Conservation (phyloP, 768 basidiomycete species). For the Boletus tomentosulus region DNA sequence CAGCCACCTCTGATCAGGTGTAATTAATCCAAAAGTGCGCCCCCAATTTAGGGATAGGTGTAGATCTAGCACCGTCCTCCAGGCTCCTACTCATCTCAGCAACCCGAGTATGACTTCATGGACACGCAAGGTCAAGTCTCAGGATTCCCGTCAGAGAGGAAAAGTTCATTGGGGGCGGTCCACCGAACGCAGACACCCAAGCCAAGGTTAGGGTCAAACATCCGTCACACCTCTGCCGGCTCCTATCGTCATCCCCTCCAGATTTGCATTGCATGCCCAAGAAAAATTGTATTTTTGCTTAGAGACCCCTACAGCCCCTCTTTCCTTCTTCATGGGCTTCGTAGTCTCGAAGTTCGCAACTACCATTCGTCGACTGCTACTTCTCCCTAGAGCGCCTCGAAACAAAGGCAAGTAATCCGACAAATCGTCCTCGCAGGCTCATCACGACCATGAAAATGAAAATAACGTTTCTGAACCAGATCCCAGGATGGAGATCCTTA, state of each 20-base stretch:
- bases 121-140: background rate
- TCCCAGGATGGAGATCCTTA: conserved; percentile 1
- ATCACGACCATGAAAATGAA: background rate
- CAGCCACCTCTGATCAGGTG: background rate
- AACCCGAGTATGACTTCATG: background rate
- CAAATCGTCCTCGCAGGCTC: background rate
- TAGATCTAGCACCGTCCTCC: background rate
- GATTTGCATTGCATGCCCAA: background rate
- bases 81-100: too few relatives aligned
- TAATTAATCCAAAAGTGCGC: background rate
- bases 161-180: too few relatives aligned
- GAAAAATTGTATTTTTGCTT: background rate
- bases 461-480: background rate
- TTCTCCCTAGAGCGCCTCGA: too few relatives aligned
- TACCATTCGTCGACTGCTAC: background rate
- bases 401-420: conserved; percentile 4
- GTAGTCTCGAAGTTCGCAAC: conserved; percentile 3
- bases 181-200: too few relatives aligned
- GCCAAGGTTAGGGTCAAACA: too few relatives aligned
- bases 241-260: background rate
- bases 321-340: conserved; percentile 5
- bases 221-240: background rate
- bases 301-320: background rate
- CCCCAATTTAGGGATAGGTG: conserved; percentile 5
- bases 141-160: too few relatives aligned